phyloP scores from a whole-genome alignment of 768 basidiomycete genomes.

The Lactarius hengduanensis region DNA sequence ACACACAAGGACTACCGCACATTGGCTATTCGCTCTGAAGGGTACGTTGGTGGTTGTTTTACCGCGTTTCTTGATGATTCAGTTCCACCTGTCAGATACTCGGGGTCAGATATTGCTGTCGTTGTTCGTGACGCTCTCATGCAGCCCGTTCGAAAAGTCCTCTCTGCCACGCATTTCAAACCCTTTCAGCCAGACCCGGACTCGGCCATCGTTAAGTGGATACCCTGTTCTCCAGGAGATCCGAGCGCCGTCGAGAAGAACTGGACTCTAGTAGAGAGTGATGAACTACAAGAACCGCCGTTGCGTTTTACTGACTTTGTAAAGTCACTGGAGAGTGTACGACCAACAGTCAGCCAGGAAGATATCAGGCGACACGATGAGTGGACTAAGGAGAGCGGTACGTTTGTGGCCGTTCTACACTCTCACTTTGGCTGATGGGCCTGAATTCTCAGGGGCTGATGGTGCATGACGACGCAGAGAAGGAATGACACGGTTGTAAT shows the following conservation, averaged over 20 bases:
- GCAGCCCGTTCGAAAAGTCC: conserved; percentile 97
- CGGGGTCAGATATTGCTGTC: conserved; percentile 93
- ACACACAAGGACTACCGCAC: conserved; percentile 71
- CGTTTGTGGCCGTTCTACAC: conserved; percentile 30
- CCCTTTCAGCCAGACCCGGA: conserved; percentile 39
- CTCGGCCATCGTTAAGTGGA: conserved; percentile 58
- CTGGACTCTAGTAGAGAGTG: conserved; percentile 85
- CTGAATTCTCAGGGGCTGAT: conserved; percentile 18
- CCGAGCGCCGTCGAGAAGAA: conserved; percentile 79
- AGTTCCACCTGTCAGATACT: conserved; percentile 51
- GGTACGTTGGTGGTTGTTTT: conserved; percentile 41
- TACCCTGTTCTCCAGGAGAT: conserved; percentile 96
- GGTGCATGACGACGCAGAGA: conserved; percentile 20
- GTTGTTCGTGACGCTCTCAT: conserved; percentile 95
- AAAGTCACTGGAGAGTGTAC: conserved; percentile 70
- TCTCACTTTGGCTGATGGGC: conserved; percentile 9
- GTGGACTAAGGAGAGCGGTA: conserved; percentile 84
- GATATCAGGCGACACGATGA: conserved; percentile 84
- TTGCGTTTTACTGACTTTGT: conserved; percentile 78
- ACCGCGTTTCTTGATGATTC: neutral
- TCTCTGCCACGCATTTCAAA: conserved; percentile 95
- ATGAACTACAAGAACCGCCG: conserved; percentile 88
- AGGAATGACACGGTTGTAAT: conserved; percentile 10
- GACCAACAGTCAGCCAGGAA: conserved; percentile 84
- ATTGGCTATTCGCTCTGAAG: conserved; percentile 86